Evolutionary conservation across 1,139 yeast genomes (phyloP).

Genomic region (Nadsonia starkeyi-henricii): DNA sequence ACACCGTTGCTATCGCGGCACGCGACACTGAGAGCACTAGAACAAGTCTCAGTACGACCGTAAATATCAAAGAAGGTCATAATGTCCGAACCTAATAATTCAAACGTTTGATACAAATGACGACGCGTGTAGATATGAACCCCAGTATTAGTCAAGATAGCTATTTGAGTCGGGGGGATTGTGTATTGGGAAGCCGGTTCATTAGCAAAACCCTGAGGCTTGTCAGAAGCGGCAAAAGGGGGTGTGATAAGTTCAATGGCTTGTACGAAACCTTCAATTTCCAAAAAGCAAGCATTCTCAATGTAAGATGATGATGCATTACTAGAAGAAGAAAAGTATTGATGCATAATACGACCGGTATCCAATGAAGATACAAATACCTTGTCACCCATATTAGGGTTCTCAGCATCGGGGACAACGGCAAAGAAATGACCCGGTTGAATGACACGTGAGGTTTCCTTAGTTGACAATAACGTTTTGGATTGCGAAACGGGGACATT

Average conservation of each 20-base stretch:
- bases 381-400: constrained; percentile 30
- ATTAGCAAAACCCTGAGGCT: constrained; percentile 71
- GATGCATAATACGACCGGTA: constrained; percentile 59
- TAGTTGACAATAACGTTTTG: constrained; percentile 27
- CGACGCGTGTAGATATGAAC: constrained; percentile 63
- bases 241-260: constrained; percentile 61
- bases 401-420: constrained; percentile 25
- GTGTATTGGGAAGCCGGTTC: constrained; percentile 76
- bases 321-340: constrained; percentile 17
- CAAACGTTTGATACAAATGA: constrained; percentile 67
- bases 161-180: constrained; percentile 36
- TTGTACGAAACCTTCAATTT: constrained; percentile 50
- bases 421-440: constrained; percentile 76
- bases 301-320: constrained; percentile 33
- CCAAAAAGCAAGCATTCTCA: constrained; percentile 72
- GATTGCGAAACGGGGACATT: constrained; percentile 16
- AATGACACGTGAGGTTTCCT: constrained; percentile 35
- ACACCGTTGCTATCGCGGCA: constrained; percentile 34
- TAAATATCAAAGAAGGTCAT: constrained; percentile 38
- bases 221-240: constrained; percentile 53
- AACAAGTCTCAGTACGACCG: constrained; percentile 68
- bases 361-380: constrained; percentile 71
- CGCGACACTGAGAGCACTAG: constrained; percentile 71
- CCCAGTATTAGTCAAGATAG: constrained; percentile 69
- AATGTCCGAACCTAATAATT: constrained; percentile 50